A percentile compares a stretch with the other conserved stretches of the same genome.
Conservation (phyloP, 148 eudicot genomes). For the Dysphania ambrosioides region DNA sequence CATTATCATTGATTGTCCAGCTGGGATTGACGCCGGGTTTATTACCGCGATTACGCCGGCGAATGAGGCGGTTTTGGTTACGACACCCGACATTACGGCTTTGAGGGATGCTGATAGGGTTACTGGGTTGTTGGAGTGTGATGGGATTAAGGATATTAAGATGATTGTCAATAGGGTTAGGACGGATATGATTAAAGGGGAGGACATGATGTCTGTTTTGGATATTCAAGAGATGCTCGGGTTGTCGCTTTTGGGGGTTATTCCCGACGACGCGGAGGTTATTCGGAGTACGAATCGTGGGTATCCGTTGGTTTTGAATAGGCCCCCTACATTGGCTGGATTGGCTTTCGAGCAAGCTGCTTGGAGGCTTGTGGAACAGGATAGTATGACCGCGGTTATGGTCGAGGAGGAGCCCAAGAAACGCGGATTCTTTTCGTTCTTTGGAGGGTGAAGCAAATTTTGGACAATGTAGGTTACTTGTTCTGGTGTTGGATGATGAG, state of each 20-base stretch:
- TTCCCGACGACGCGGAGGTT: conserved; percentile 94
- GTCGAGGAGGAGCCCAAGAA: conserved; percentile 96
- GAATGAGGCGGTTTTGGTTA: conserved; percentile 86
- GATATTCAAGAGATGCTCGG: conserved; percentile 99
- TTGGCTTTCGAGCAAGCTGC: conserved; percentile 99
- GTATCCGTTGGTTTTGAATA: conserved; percentile 82
- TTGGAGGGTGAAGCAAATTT: conserved; percentile 51
- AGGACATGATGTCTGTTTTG: conserved; percentile 97
- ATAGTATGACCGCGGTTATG: conserved; percentile 98
- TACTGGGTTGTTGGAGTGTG: conserved; percentile 89
- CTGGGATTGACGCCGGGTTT: conserved; percentile 96
- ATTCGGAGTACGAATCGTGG: conserved; percentile 95
- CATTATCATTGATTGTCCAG: conserved; percentile 85
- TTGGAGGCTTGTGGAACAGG: conserved; percentile 94
- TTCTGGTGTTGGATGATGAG: conserved; percentile 7
- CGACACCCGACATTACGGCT: conserved; percentile 88
- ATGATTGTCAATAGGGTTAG: conserved; percentile 95
- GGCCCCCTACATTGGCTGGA: conserved; percentile 92
- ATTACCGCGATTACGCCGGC: conserved; percentile 95
- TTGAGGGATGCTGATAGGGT: conserved; percentile 92
- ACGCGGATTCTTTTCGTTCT: conserved; percentile 83
- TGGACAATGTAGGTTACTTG: conserved; percentile 13
- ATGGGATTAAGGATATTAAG: conserved; percentile 92
- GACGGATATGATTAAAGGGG: conserved; percentile 89
- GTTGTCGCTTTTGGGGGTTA: conserved; percentile 78